A percentile compares a stretch with the other conserved stretches of the same genome.
Evolutionary conservation across 768 basidiomycete species (phyloP).

Genomic region (Pleurotus citrinopileatus): DNA sequence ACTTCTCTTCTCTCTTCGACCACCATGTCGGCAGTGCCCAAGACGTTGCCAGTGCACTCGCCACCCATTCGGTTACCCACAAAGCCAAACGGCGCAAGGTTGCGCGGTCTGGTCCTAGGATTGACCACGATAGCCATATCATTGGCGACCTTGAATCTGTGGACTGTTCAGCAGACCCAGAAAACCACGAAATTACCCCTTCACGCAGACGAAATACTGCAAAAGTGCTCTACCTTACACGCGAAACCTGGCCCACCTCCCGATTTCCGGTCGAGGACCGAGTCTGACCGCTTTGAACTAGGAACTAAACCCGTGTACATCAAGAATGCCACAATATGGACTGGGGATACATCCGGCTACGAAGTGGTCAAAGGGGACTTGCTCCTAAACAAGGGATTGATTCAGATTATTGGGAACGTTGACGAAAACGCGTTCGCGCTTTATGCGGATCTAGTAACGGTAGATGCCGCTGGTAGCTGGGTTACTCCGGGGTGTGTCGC

Average conservation of each 20-base stretch:
- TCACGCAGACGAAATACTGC: constrained; percentile 31
- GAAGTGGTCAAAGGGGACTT: constrained; percentile 62
- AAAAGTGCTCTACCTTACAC: constrained; percentile 52
- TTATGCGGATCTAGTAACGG: constrained; percentile 42
- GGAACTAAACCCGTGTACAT: constrained; percentile 69
- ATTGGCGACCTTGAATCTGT: neutral
- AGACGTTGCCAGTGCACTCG: constrained; percentile 5
- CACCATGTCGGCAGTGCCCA: constrained; percentile 7
- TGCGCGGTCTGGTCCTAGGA: constrained; percentile 5
- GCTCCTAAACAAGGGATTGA: constrained; percentile 62
- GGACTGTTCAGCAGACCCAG: neutral
- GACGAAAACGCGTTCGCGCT: constrained; percentile 33
- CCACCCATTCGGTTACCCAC: neutral
- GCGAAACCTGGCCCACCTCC: constrained; percentile 39
- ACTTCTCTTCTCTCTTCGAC: neutral
- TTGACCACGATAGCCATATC: neutral
- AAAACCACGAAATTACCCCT: constrained; percentile 14
- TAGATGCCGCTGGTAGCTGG: constrained; percentile 67
- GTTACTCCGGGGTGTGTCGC: constrained; percentile 65
- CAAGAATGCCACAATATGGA: constrained; percentile 67
- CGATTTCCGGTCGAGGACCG: constrained; percentile 37
- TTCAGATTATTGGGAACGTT: constrained; percentile 57
- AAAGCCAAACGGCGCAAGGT: neutral
- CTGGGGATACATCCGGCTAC: constrained; percentile 52
- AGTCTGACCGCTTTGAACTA: constrained; percentile 63